Conservation (phyloP, 2,329 filamentous ascomycete species). For the Sporothrix humicola region DNA sequence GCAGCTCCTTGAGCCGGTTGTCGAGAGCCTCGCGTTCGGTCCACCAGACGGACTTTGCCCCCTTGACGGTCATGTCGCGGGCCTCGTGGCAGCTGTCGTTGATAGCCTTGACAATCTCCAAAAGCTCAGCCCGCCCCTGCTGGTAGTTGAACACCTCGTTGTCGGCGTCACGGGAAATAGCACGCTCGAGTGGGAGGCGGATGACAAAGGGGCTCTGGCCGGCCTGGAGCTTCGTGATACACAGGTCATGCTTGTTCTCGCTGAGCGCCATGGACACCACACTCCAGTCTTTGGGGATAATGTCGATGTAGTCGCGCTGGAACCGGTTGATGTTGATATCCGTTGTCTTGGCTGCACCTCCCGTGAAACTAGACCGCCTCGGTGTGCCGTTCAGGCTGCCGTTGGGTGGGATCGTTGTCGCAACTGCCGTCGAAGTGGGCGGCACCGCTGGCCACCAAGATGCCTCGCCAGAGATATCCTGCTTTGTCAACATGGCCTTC, state of each 20-base stretch:
- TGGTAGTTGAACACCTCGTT: conserved; percentile 80
- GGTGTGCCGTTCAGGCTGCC: conserved; percentile 34
- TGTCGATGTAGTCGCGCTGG: conserved; percentile 80
- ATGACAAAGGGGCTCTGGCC: conserved; percentile 82
- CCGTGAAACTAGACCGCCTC: conserved; percentile 53
- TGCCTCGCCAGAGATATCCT: conserved; percentile 36
- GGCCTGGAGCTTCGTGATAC: conserved; percentile 82
- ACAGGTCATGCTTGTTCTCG: conserved; percentile 81
- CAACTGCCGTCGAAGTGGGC: background rate
- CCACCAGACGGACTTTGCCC: conserved; percentile 88
- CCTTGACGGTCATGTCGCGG: conserved; percentile 73
- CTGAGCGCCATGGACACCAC: conserved; percentile 85
- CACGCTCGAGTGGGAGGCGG: conserved; percentile 81
- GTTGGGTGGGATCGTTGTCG: background rate
- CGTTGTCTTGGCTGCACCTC: background rate
- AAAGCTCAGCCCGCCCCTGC: conserved; percentile 77
- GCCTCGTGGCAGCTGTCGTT: conserved; percentile 81
- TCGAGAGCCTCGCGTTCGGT: conserved; percentile 81
- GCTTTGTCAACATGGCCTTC: conserved; percentile 51
- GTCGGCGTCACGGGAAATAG: conserved; percentile 74
- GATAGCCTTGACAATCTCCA: conserved; percentile 79
- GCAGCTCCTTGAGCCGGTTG: conserved; percentile 72
- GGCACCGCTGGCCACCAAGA: conserved; percentile 43
- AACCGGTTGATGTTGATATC: conserved; percentile 64
- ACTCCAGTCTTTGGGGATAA: conserved; percentile 82